These are phyloP conservation scores for Cotoneaster glaucophyllus DNA, from an alignment of 306 rosid genomes.

Conservation along the genomic window DNA sequence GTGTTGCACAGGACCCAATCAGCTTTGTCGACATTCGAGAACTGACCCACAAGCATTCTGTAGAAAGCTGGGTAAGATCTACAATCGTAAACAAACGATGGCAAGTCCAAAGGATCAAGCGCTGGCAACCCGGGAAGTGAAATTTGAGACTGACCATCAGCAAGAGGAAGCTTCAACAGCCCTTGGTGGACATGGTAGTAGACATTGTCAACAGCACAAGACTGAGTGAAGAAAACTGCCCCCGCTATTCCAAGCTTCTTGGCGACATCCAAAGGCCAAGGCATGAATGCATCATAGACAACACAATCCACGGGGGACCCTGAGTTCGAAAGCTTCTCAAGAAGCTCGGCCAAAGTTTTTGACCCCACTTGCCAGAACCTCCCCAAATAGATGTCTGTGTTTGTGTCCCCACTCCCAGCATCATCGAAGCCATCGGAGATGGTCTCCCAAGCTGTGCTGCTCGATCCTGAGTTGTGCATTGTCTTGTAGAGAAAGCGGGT, in stretches of 20 bases:
- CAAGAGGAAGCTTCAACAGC: slow-evolving; percentile 25
- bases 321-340: slow-evolving; percentile 17
- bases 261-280: slow-evolving; percentile 43
- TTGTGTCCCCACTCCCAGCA: not conserved
- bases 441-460: not conserved
- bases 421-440: not conserved
- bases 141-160: not conserved
- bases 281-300: slow-evolving; percentile 35
- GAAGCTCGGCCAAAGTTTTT: slow-evolving; percentile 24
- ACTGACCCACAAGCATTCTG: slow-evolving; percentile 34
- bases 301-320: slow-evolving; percentile 24
- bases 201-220: slow-evolving; percentile 32
- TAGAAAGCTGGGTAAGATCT: slow-evolving; percentile 42
- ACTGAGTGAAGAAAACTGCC: slow-evolving; percentile 47
- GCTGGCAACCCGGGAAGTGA: not conserved
- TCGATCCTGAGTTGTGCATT: not conserved
- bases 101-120: not conserved
- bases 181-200: slow-evolving; percentile 34
- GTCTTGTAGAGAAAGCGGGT: slow-evolving; percentile 13
- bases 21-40: slow-evolving; percentile 35
- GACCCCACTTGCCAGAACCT: slow-evolving; percentile 26
- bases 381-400: slow-evolving; percentile 17
- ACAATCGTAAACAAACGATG: not conserved
- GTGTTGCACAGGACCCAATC: slow-evolving; percentile 53
- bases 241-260: slow-evolving; percentile 35